Conservation (phyloP, 441 rosid species). For the Biscutella auriculata region DNA sequence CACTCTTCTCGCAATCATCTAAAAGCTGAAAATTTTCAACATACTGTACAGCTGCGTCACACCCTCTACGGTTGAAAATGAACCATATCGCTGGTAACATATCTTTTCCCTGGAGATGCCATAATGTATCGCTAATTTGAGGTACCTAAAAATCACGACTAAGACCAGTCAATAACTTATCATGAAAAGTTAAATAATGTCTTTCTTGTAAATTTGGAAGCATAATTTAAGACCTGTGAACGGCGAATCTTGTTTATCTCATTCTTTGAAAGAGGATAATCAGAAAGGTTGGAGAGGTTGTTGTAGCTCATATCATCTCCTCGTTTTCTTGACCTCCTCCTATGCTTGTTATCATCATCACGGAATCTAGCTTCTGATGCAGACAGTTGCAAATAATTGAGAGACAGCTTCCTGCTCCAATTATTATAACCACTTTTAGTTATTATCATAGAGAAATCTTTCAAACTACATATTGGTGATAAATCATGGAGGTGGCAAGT, state of each 20-base stretch:
- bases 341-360: constrained; percentile 39
- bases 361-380: constrained; percentile 44
- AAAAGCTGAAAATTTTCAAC: constrained; percentile 63
- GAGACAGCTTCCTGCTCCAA: constrained; percentile 73
- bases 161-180: background rate
- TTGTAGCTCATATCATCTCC: constrained; percentile 31
- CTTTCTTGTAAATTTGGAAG: background rate
- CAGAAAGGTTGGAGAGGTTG: constrained; percentile 28
- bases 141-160: constrained; percentile 58
- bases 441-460: background rate
- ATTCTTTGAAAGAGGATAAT: constrained; percentile 67
- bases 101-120: constrained; percentile 61
- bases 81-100: constrained; percentile 97
- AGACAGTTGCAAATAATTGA: constrained; percentile 61
- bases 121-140: constrained; percentile 64
- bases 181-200: background rate
- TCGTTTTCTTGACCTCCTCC: constrained; percentile 53
- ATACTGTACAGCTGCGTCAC: constrained; percentile 89
- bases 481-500: background rate
- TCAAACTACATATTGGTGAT: background rate
- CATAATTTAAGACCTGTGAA: constrained; percentile 40
- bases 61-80: constrained; percentile 84
- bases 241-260: constrained; percentile 69
- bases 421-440: constrained; percentile 4
- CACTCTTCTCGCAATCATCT: constrained; percentile 69